Percentiles rank a stretch among this genome's conserved stretches.
Evolutionary conservation across 2,329 filamentous ascomycete genomes (phyloP).

Genomic region (Aspergillus pseudotamarii): DNA sequence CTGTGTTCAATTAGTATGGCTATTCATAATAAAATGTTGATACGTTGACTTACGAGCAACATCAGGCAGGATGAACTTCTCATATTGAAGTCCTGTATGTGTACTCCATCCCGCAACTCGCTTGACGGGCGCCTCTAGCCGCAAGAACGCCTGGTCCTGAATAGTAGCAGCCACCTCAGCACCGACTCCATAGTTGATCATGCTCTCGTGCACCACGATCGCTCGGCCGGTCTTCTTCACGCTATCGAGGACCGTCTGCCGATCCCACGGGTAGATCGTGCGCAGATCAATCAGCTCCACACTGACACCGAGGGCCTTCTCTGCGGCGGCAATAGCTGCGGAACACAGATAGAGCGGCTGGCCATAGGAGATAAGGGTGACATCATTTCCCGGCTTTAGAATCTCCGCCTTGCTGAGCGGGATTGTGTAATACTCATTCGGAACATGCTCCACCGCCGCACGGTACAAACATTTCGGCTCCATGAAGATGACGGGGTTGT

Average conservation of each 20-base stretch:
- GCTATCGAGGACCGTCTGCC: conserved; percentile 75
- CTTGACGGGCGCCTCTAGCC: conserved; percentile 81
- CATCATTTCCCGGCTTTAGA: conserved; percentile 74
- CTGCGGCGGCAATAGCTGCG: conserved; percentile 72
- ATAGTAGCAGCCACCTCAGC: conserved; percentile 88
- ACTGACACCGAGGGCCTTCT: conserved; percentile 73
- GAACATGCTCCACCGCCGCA: conserved; percentile 88
- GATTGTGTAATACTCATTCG: conserved; percentile 76
- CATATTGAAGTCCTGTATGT: conserved; percentile 77
- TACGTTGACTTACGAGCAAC: conserved; percentile 71
- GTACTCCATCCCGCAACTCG: conserved; percentile 89
- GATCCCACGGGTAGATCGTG: conserved; percentile 91
- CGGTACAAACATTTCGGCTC: conserved; percentile 93
- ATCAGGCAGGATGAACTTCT: conserved; percentile 81
- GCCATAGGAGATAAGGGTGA: conserved; percentile 87
- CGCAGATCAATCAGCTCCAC: conserved; percentile 86
- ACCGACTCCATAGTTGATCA: conserved; percentile 86
- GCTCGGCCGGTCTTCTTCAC: conserved; percentile 85
- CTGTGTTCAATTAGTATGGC: conserved; percentile 43
- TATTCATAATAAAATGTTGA: conserved; percentile 1
- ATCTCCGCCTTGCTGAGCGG: conserved; percentile 85
- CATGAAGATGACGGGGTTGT: conserved; percentile 90
- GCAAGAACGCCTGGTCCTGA: conserved; percentile 82
- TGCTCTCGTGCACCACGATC: conserved; percentile 88
- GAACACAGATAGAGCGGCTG: conserved; percentile 85